These are phyloP conservation scores for Amyloporia xantha DNA, from an alignment of 768 basidiomycete genomes.

Conservation along the genomic window DNA sequence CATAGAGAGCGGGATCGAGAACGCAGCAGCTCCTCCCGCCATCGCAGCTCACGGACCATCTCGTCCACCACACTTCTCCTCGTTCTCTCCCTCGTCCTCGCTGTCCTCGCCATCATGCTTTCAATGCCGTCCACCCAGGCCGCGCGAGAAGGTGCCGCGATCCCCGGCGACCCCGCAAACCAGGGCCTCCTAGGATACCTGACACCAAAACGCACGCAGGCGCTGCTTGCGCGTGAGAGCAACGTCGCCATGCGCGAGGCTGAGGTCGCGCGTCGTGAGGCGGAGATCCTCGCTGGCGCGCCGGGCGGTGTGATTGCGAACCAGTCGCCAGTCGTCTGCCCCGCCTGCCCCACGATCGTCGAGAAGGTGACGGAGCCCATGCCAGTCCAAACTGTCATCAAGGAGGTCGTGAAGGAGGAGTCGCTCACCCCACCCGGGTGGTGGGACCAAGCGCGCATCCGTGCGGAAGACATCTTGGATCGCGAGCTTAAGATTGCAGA, in stretches of 20 bases:
- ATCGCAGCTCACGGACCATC: constrained; percentile 79
- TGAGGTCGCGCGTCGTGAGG: constrained; percentile 84
- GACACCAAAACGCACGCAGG: constrained; percentile 77
- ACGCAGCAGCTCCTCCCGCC: constrained; percentile 50
- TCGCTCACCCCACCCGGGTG: constrained; percentile 76
- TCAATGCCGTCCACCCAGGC: constrained; percentile 57
- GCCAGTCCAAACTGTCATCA: constrained; percentile 74
- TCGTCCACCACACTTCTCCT: constrained; percentile 86
- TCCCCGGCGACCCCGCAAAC: constrained; percentile 27
- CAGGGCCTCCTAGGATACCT: constrained; percentile 66
- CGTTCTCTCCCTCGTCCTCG: constrained; percentile 78
- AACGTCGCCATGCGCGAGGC: constrained; percentile 79
- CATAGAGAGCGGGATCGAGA: constrained; percentile 58
- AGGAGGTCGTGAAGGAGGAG: constrained; percentile 81
- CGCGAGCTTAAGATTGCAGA: constrained; percentile 83
- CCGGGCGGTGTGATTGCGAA: constrained; percentile 69
- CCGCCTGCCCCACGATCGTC: constrained; percentile 49
- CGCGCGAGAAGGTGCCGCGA: constrained; percentile 22
- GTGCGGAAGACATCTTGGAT: constrained; percentile 76
- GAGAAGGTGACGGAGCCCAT: constrained; percentile 48
- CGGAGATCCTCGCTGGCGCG: constrained; percentile 75
- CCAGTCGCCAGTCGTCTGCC: constrained; percentile 47
- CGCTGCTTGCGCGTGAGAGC: constrained; percentile 71
- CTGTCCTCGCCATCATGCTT: constrained; percentile 87
- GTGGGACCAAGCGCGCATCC: constrained; percentile 58